Conservation (phyloP, 2,329 filamentous ascomycete genomes). For the Scytalidium lignicola region DNA sequence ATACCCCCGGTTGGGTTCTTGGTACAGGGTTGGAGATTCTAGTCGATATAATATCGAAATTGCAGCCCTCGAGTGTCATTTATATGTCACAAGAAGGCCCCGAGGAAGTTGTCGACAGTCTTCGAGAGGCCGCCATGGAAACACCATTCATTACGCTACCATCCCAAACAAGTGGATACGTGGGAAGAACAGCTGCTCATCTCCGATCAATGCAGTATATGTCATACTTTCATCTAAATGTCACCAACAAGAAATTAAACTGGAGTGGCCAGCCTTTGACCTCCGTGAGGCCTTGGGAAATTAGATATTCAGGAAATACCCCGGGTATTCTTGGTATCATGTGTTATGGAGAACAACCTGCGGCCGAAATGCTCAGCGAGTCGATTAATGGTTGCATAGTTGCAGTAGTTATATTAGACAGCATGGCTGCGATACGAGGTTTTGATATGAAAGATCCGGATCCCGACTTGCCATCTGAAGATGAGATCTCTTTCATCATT, state of each 20-base stretch:
- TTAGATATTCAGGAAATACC: constrained; percentile 49
- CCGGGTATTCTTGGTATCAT: constrained; percentile 60
- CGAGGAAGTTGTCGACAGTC: constrained; percentile 47
- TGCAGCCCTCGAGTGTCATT: constrained; percentile 56
- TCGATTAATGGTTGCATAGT: constrained; percentile 67
- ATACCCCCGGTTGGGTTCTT: constrained; percentile 70
- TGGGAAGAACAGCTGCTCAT: constrained; percentile 57
- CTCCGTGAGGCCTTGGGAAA: constrained; percentile 52
- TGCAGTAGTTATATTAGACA: constrained; percentile 58
- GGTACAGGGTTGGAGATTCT: constrained; percentile 65
- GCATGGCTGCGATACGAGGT: constrained; percentile 41
- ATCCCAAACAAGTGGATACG: constrained; percentile 52
- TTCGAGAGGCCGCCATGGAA: constrained; percentile 36
- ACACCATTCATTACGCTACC: constrained; percentile 47
- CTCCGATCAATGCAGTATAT: constrained; percentile 71
- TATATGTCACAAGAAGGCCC: constrained; percentile 65
- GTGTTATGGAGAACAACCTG: constrained; percentile 61
- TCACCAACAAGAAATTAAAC: constrained; percentile 12
- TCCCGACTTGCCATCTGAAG: not conserved
- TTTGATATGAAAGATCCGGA: constrained; percentile 11
- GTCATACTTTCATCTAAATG: constrained; percentile 65
- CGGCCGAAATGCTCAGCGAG: constrained; percentile 53
- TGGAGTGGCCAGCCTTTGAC: constrained; percentile 54
- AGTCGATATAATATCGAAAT: constrained; percentile 46
- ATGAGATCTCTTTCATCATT: constrained; percentile 24